Percentiles rank a stretch among this genome's conserved stretches.
Conservation (phyloP, 495 filamentous ascomycete genomes). For the Xylaria longipes region DNA sequence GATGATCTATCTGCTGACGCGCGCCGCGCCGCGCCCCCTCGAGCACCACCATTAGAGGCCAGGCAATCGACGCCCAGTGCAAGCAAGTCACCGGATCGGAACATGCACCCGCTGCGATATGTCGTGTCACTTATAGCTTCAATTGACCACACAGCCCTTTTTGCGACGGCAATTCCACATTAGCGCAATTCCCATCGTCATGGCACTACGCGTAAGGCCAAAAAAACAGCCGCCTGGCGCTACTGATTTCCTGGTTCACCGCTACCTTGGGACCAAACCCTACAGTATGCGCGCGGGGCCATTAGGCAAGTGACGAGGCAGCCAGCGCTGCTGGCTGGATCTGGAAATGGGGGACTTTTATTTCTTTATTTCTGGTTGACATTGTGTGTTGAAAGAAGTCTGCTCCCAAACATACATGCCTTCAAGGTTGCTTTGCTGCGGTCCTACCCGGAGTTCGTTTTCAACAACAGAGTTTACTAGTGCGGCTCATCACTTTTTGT, state of each 20-base stretch:
- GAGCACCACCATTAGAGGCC: background rate
- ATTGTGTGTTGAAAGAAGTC: slow-evolving; percentile 10
- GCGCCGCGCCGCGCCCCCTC: background rate
- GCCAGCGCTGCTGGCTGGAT: background rate
- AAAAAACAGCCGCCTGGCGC: background rate
- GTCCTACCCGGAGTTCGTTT: background rate
- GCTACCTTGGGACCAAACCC: slow-evolving; percentile 8
- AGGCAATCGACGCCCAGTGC: background rate
- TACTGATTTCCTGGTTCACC: slow-evolving; percentile 10
- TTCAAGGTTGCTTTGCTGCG: slow-evolving; percentile 8
- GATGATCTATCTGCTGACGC: slow-evolving; percentile 11
- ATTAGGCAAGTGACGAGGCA: slow-evolving; percentile 23
- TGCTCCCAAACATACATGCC: slow-evolving; percentile 10
- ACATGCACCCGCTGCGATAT: slow-evolving; percentile 2
- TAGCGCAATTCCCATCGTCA: slow-evolving; percentile 19
- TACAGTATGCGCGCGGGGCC: background rate
- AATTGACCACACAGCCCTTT: slow-evolving; percentile 16
- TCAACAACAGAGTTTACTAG: background rate
- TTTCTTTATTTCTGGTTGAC: background rate
- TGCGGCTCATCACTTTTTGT: background rate
- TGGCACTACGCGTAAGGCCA: background rate
- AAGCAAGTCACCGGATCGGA: slow-evolving; percentile 10
- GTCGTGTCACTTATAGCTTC: slow-evolving; percentile 20
- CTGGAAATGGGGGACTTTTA: slow-evolving; percentile 14
- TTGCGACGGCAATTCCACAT: slow-evolving; percentile 11